phyloP scores from a whole-genome alignment of 169 alveolate species.

The Eimeria tenella region DNA sequence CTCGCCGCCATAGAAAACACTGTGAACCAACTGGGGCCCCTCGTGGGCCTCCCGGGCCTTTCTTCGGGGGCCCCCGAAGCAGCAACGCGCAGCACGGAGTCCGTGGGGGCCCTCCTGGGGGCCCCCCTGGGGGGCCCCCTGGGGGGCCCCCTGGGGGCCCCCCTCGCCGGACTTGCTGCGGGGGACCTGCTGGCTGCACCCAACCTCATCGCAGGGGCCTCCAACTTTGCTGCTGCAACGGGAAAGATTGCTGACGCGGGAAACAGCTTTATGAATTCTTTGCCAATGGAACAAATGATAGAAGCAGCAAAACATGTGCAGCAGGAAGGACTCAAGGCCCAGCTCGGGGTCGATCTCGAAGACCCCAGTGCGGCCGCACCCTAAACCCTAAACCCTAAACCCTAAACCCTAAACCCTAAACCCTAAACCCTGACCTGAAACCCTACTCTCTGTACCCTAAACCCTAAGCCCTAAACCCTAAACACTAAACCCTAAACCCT shows the following conservation, averaged over 20 bases:
- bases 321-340: not conserved
- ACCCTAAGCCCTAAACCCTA: conserved; percentile 7
- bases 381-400: not conserved
- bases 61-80: conserved; percentile 10
- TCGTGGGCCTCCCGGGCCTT: not conserved
- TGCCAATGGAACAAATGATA: conserved; percentile 29
- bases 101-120: not conserved
- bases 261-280: conserved; percentile 1
- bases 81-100: not conserved
- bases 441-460: too few relatives aligned
- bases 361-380: not conserved
- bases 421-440: too few relatives aligned
- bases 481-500: conserved; percentile 24
- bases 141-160: conserved; percentile 22
- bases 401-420: not conserved
- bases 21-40: conserved; percentile 22
- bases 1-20: not conserved
- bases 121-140: too few relatives aligned
- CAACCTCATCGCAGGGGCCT: not conserved
- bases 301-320: conserved; percentile 22
- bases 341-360: not conserved
- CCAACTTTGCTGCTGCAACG: conserved; percentile 33
- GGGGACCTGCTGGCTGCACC: conserved; percentile 19
- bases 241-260: conserved; percentile 33
- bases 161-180: conserved; percentile 2